These are phyloP conservation scores for Hemileia vastatrix DNA, from an alignment of 1,284 basidiomycete species.

Conservation along the genomic window DNA sequence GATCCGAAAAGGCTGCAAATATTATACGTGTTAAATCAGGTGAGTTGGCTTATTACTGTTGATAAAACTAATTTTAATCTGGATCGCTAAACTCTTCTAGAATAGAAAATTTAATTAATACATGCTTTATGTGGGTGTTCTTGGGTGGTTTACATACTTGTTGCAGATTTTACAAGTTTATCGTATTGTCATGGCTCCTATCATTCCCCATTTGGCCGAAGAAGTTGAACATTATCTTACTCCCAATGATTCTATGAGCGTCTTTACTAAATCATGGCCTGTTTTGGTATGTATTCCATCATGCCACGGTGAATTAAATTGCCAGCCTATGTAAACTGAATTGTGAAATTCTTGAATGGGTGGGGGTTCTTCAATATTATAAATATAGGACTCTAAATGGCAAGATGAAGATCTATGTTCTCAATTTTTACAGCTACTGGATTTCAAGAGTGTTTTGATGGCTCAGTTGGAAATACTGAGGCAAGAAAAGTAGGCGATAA, in stretches of 20 bases:
- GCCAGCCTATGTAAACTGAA: neutral
- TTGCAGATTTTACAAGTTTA: constrained; percentile 60
- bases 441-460: constrained; percentile 5
- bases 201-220: constrained; percentile 83
- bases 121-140: no score
- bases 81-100: constrained; percentile 5
- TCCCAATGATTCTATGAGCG: neutral
- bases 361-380: neutral
- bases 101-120: neutral
- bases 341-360: neutral
- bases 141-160: no score
- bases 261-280: constrained; percentile 16
- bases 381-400: neutral
- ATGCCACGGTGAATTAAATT: neutral
- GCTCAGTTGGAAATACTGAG: constrained; percentile 11
- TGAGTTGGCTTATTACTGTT: constrained; percentile 43
- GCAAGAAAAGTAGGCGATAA: constrained; percentile 19
- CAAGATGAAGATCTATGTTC: neutral
- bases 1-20: constrained; percentile 56
- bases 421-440: constrained; percentile 7
- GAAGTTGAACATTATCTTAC: constrained; percentile 60
- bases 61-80: neutral
- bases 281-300: constrained; percentile 2
- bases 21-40: constrained; percentile 63
- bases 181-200: constrained; percentile 67